Conservation (phyloP, 805 yeast genomes). For the Spathaspora hagerdaliae region DNA sequence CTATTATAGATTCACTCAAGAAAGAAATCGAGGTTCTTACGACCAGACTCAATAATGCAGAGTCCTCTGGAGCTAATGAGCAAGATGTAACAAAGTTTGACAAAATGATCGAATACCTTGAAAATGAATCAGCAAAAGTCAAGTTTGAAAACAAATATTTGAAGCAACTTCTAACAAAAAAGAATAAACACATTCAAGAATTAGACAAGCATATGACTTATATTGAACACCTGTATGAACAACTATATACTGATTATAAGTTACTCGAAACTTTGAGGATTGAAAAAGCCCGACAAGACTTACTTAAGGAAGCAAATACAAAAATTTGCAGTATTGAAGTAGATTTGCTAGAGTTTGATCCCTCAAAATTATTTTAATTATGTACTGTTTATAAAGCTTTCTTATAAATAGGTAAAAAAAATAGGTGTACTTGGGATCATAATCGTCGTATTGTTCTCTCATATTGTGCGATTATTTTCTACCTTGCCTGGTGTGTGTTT, state of each 20-base stretch:
- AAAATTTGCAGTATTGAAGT: conserved; percentile 6
- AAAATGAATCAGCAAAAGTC: conserved; percentile 23
- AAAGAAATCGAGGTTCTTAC: conserved; percentile 30
- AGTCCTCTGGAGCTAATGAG: background rate
- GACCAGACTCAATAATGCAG: conserved; percentile 12
- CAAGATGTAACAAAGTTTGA: conserved; percentile 9
- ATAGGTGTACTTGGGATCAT: too few species aligned
- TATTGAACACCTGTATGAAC: conserved; percentile 17
- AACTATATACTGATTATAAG: conserved; percentile 5
- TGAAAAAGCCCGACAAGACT: background rate
- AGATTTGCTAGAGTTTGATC: conserved; percentile 15
- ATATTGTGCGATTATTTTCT: too few species aligned
- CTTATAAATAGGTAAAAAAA: too few species aligned
- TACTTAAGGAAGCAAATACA: conserved; percentile 6
- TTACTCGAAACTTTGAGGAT: conserved; percentile 2
- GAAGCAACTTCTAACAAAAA: conserved; percentile 16
- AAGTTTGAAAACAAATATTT: conserved; percentile 34
- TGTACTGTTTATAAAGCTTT: too few species aligned
- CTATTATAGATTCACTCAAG: conserved; percentile 24
- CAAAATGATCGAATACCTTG: conserved; percentile 28
- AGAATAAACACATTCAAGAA: conserved; percentile 18
- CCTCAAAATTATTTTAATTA: background rate
- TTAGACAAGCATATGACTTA: conserved; percentile 19
- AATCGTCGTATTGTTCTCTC: too few species aligned
- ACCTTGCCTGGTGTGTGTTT: too few species aligned